These are phyloP conservation scores for Xylaria acuta DNA, from an alignment of 495 filamentous ascomycete species.

Conservation along the genomic window DNA sequence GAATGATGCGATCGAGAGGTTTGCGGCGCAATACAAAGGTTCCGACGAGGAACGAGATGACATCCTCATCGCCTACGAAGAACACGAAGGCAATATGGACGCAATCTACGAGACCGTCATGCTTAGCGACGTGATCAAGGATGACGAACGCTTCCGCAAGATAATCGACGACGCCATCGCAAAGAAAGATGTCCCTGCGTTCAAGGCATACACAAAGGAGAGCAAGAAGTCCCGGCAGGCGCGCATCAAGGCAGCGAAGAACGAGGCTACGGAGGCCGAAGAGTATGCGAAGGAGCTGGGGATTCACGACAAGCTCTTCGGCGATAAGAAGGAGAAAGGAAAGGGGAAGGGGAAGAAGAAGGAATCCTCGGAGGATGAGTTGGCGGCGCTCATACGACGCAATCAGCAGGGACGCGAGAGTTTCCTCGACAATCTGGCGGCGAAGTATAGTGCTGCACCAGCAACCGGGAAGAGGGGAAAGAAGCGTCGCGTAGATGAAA, in stretches of 20 bases:
- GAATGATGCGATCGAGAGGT: constrained; percentile 69
- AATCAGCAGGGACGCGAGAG: constrained; percentile 46
- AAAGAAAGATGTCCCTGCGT: constrained; percentile 66
- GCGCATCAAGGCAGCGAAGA: constrained; percentile 66
- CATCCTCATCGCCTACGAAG: constrained; percentile 74
- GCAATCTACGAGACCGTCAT: constrained; percentile 80
- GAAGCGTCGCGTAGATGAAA: constrained; percentile 51
- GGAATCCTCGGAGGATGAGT: constrained; percentile 45
- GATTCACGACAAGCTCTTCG: constrained; percentile 64
- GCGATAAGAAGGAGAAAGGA: constrained; percentile 42
- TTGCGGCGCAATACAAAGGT: constrained; percentile 79
- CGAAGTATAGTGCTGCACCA: constrained; percentile 67
- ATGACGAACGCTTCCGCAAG: constrained; percentile 81
- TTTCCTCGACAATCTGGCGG: constrained; percentile 75
- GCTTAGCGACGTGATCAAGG: constrained; percentile 81
- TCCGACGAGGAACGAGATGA: constrained; percentile 83
- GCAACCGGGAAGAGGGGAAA: constrained; percentile 54
- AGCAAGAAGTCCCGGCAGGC: constrained; percentile 66
- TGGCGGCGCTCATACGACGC: constrained; percentile 51
- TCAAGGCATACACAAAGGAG: constrained; percentile 74
- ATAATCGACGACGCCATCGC: constrained; percentile 86
- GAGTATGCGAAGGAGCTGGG: constrained; percentile 73
- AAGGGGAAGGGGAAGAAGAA: constrained; percentile 45
- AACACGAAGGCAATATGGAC: constrained; percentile 73
- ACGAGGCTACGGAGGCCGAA: constrained; percentile 76